These are phyloP conservation scores for Podila horticola DNA, from an alignment of 192 early-diverging fungal genomes.

Conservation along the genomic window DNA sequence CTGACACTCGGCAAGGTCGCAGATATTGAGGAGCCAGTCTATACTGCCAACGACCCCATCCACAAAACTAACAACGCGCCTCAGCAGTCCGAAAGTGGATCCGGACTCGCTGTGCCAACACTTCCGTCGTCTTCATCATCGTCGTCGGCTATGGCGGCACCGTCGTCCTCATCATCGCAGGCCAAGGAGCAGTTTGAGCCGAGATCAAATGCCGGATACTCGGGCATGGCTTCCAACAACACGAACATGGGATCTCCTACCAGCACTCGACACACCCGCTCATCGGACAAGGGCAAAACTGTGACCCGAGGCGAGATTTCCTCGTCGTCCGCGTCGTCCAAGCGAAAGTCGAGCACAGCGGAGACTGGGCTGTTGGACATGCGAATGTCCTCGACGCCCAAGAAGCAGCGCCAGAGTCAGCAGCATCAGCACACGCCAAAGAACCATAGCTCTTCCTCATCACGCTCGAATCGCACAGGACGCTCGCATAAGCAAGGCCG, in stretches of 20 bases:
- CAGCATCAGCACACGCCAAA: neutral
- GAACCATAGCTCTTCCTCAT: neutral
- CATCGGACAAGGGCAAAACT: too few species aligned
- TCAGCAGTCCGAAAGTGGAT: neutral
- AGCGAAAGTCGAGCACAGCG: neutral
- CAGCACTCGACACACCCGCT: too few species aligned
- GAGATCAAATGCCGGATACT: too few species aligned
- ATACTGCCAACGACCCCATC: constrained; percentile 1
- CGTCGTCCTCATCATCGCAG: too few species aligned
- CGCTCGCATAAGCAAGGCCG: neutral
- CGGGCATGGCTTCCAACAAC: too few species aligned
- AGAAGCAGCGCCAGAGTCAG: neutral
- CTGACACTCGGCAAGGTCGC: constrained; percentile 10
- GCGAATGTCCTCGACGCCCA: constrained; percentile 1
- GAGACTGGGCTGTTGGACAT: neutral
- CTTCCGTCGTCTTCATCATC: too few species aligned
- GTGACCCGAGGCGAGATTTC: too few species aligned
- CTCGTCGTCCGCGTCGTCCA: neutral
- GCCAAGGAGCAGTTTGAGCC: too few species aligned
- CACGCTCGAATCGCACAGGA: neutral
- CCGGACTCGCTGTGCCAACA: neutral
- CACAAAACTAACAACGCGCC: constrained; percentile 8
- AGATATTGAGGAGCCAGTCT: neutral
- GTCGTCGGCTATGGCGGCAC: too few species aligned
- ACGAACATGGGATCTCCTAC: too few species aligned